Percentiles rank a stretch among this genome's conserved stretches.
Evolutionary conservation across 192 early-diverging fungal species (phyloP).

Genomic region (Backusella westeae): DNA sequence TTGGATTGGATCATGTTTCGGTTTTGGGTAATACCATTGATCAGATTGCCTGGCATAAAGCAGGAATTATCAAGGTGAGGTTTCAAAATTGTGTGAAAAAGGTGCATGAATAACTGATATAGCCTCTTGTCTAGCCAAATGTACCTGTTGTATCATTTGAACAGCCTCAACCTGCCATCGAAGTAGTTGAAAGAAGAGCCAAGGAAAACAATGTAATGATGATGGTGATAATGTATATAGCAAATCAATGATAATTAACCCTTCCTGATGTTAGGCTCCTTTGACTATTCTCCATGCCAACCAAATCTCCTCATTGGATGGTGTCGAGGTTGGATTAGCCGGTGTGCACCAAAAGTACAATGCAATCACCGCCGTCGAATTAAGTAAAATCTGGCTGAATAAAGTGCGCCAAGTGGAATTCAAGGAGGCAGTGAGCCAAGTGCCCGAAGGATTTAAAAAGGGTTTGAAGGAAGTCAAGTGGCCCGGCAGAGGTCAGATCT

Average conservation of each 20-base stretch:
- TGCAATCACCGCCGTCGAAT: slow-evolving; percentile 73
- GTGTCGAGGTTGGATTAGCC: slow-evolving; percentile 60
- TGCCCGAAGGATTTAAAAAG: slow-evolving; percentile 51
- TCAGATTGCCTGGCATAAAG: slow-evolving; percentile 83
- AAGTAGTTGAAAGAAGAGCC: slow-evolving; percentile 67
- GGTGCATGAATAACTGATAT: too few relatives aligned
- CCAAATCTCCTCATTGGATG: slow-evolving; percentile 21
- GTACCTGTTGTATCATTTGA: slow-evolving; percentile 70
- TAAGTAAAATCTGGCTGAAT: slow-evolving; percentile 69
- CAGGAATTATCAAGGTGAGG: slow-evolving; percentile 74
- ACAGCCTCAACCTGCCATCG: slow-evolving; percentile 67
- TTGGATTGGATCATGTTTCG: slow-evolving; percentile 76
- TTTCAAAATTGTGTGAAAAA: not conserved
- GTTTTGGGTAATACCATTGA: slow-evolving; percentile 71
- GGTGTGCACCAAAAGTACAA: slow-evolving; percentile 87
- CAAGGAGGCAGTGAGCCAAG: slow-evolving; percentile 6
- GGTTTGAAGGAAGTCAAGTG: slow-evolving; percentile 71
- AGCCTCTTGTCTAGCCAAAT: slow-evolving; percentile 30
- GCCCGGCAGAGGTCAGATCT: slow-evolving; percentile 89
- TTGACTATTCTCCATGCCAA: slow-evolving; percentile 36
- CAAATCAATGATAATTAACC: not conserved
- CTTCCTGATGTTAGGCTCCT: slow-evolving; percentile 29
- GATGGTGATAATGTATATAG: not conserved
- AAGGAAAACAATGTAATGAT: slow-evolving; percentile 58
- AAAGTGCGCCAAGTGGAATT: slow-evolving; percentile 36